Conservation (phyloP, 1,139 yeast species). For the Sugiyamaella pinicola region DNA sequence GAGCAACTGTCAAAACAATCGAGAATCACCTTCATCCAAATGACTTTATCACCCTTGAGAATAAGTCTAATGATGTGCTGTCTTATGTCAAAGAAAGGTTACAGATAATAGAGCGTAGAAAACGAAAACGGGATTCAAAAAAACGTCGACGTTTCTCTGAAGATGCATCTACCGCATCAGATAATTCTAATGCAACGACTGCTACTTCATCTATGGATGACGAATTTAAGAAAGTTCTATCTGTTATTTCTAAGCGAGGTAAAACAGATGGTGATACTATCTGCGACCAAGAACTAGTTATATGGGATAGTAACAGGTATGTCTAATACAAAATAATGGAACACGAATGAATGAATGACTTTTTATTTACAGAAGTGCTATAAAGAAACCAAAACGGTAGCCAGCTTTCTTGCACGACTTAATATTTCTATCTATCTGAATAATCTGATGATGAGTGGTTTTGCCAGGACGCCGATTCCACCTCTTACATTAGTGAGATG, state of each 20-base stretch:
- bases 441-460: no score
- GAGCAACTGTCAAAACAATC: neutral
- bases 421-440: no score
- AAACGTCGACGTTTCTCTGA: slow-evolving; percentile 1
- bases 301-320: slow-evolving; percentile 20
- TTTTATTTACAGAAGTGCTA: no score
- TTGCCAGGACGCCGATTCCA: no score
- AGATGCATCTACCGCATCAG: neutral
- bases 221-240: slow-evolving; percentile 8
- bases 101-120: slow-evolving; percentile 18
- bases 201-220: slow-evolving; percentile 1
- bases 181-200: neutral
- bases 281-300: slow-evolving; percentile 10
- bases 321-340: slow-evolving; percentile 10
- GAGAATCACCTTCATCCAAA: neutral
- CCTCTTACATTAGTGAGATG: no score
- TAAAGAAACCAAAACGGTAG: no score
- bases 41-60: slow-evolving; percentile 3
- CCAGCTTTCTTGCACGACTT: slow-evolving; percentile 1
- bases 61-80: slow-evolving; percentile 13
- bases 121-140: slow-evolving; percentile 11
- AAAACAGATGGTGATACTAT: neutral
- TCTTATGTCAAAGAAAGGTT: slow-evolving; percentile 19
- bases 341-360: slow-evolving; percentile 7
- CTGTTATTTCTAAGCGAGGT: slow-evolving; percentile 9